These are phyloP conservation scores for Solanum hybrid DNA, from an alignment of 305 asterid species.

Conservation along the genomic window DNA sequence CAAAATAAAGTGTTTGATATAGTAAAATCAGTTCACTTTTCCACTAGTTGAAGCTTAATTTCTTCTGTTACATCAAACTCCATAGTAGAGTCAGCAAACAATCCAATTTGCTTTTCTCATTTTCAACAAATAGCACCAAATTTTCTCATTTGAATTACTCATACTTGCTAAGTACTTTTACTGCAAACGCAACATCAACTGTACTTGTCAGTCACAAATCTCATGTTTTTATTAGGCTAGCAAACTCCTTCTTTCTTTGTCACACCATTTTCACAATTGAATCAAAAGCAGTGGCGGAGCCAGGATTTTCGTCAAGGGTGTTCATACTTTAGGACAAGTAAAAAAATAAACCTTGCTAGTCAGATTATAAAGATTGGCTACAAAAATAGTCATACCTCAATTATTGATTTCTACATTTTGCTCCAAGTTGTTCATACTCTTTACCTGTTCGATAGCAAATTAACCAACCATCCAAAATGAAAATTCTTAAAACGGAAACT, in stretches of 20 bases:
- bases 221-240: neutral
- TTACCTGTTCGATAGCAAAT: too few relatives aligned
- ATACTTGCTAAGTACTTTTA: neutral
- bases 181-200: neutral
- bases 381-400: too few relatives aligned
- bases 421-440: too few relatives aligned
- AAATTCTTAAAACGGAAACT: too few relatives aligned
- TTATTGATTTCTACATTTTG: too few relatives aligned
- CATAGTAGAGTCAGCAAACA: neutral
- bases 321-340: too few relatives aligned
- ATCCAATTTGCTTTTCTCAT: neutral
- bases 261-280: neutral
- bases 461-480: too few relatives aligned
- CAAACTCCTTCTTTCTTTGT: neutral
- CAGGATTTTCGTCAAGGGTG: too few relatives aligned
- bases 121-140: neutral
- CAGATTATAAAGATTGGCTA: too few relatives aligned
- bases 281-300: too few relatives aligned
- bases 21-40: neutral
- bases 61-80: neutral
- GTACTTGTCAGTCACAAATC: neutral
- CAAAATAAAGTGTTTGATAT: neutral
- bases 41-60: neutral
- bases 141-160: neutral
- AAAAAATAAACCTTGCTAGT: too few relatives aligned